Evolutionary conservation across 345 rosid genomes (phyloP), one percentile per base, ranked within the genome.

Genomic region (Corchorus olitorius): DNA sequence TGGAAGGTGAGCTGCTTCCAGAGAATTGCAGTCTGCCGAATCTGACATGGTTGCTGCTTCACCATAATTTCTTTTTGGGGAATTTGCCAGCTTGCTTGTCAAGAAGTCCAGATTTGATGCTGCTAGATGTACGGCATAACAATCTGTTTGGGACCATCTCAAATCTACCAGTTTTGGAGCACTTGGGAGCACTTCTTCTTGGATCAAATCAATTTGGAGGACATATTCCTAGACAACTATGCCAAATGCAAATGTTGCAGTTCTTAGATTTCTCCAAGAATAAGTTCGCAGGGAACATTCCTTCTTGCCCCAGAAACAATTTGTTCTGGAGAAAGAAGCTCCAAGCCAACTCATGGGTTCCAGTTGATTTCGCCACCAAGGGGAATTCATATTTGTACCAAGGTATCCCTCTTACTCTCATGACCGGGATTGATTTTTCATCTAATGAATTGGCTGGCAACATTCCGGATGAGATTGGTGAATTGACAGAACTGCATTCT

Each of bases 381-480:
- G 81, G 81, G 14, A 9, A 20, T 39, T 56, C 62, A 39, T 68
- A 15, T 66, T 49, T 43, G 53, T 73, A 20, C 81, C 74, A 37
- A 27, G 77, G 81, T 6, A 66, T 79, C 35, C 81, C 74, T 8
- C 77, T 78, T 6, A 78, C 81, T 43, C 62, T 65, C 13, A 78
- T 78, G 81, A 78, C 77, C 0, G 81, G 73, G 16, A 78, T 78
- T 65, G 81, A 78, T 73, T 41, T 78, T 14, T 73, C 74, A 15
- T 73, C 10, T 41, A 78, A 78, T 58, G 9, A 16, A 65, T 73
- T 78, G 64, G 41, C 13, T 34, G 77, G 73, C 20, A 0, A 50
- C 50, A 73, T 78, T 78, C 77, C 77, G 1, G 2, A 22, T 2
- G 77, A 73, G n/a, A 50, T 78, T 6, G 66, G 81, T 27, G 49